Percentiles rank a stretch among this genome's conserved stretches.
These are phyloP conservation scores for Vigna trinervia DNA, from an alignment of 306 rosid species.

Conservation along the genomic window DNA sequence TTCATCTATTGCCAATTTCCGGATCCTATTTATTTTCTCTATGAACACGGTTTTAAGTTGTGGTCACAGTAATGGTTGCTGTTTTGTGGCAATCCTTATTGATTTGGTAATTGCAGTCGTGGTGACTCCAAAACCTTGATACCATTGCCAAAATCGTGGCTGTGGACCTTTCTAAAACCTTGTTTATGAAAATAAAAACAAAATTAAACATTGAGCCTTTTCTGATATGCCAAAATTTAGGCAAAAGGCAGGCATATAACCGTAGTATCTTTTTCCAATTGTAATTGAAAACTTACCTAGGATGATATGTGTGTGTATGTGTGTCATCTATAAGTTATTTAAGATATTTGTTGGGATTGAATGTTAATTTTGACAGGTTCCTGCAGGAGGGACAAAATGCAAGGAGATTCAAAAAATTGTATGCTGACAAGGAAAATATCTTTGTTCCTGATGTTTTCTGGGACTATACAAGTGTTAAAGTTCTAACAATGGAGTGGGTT, in stretches of 20 bases:
- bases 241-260: slow-evolving; percentile 15
- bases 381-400: slow-evolving; percentile 99
- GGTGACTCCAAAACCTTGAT: not conserved
- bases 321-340: slow-evolving; percentile 16
- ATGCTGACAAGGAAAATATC: slow-evolving; percentile 92
- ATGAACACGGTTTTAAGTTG: not conserved
- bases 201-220: not conserved
- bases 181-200: not conserved
- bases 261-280: slow-evolving; percentile 5
- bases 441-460: slow-evolving; percentile 90
- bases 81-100: not conserved
- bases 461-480: slow-evolving; percentile 90
- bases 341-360: slow-evolving; percentile 60
- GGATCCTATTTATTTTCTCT: slow-evolving; percentile 1
- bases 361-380: slow-evolving; percentile 90
- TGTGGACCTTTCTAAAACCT: not conserved
- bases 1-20: slow-evolving; percentile 10
- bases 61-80: not conserved
- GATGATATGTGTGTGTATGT: not conserved
- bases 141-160: not conserved
- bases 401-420: slow-evolving; percentile 80
- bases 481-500: slow-evolving; percentile 94
- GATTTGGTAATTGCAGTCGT: not conserved
- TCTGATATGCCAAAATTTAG: slow-evolving; percentile 8
- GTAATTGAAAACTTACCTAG: slow-evolving; percentile 27